A percentile compares a stretch with the other conserved stretches of the same genome.
Evolutionary conservation across 2,329 filamentous ascomycete species (phyloP).

Genomic region (Claviceps spartinae): DNA sequence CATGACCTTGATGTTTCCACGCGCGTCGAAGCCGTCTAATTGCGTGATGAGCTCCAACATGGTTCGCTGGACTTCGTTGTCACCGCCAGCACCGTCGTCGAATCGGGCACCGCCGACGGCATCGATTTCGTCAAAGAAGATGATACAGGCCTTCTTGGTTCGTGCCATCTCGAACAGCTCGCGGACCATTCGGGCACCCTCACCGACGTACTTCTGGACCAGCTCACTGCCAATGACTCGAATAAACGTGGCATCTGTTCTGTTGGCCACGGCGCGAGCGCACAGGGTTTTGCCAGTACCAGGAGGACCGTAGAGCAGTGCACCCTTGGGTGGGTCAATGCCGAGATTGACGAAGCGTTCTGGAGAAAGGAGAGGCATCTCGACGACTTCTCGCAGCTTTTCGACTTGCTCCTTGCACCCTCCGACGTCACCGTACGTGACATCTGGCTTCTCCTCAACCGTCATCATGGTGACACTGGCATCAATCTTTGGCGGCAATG

Average conservation of each 20-base stretch:
- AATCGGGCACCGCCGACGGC: slow-evolving; percentile 92
- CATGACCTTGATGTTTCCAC: slow-evolving; percentile 99
- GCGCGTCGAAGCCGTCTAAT: slow-evolving; percentile 87
- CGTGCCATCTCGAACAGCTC: slow-evolving; percentile 99
- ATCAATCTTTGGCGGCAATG: slow-evolving; percentile 94
- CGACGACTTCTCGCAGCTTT: slow-evolving; percentile 95
- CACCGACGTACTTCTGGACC: slow-evolving; percentile 97
- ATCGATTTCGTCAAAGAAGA: slow-evolving; percentile 94
- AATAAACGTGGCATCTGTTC: slow-evolving; percentile 97
- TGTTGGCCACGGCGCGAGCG: slow-evolving; percentile 90
- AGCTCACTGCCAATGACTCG: slow-evolving; percentile 95
- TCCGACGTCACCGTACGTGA: slow-evolving; percentile 96
- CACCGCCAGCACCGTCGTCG: slow-evolving; percentile 88
- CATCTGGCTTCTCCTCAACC: slow-evolving; percentile 97
- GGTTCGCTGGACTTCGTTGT: slow-evolving; percentile 95
- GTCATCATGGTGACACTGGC: slow-evolving; percentile 99
- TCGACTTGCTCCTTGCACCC: slow-evolving; percentile 99
- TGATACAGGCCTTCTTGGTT: slow-evolving; percentile 99
- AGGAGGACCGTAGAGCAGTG: slow-evolving; percentile 87
- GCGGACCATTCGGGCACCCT: slow-evolving; percentile 94
- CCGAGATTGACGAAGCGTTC: slow-evolving; percentile 98
- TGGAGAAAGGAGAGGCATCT: slow-evolving; percentile 92
- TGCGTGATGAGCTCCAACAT: slow-evolving; percentile 98
- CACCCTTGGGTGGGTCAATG: slow-evolving; percentile 96
- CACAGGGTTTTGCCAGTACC: slow-evolving; percentile 99